These are phyloP conservation scores for Pyrrhoderma noxium DNA, from an alignment of 1,284 basidiomycete species.

Conservation along the genomic window DNA sequence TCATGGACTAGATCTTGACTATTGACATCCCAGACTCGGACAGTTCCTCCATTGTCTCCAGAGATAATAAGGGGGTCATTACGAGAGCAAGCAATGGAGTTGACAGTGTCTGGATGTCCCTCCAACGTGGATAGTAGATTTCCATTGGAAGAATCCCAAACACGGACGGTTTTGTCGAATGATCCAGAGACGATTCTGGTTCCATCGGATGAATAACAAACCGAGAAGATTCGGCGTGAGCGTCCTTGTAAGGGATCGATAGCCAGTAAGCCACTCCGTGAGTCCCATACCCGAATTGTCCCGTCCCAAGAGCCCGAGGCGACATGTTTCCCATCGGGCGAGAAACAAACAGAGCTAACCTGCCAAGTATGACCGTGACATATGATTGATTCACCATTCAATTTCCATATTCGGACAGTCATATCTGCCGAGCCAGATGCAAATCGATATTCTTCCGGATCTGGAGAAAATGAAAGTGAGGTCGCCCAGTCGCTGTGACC, in stretches of 20 bases:
- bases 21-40: not conserved
- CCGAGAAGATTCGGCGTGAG: not conserved
- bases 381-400: not conserved
- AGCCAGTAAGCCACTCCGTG: too few relatives aligned
- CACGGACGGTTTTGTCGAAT: not conserved
- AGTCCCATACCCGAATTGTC: not conserved
- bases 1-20: too few relatives aligned
- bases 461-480: not conserved
- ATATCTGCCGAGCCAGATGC: constrained; percentile 2
- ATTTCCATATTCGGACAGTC: constrained; percentile 1
- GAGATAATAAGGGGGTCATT: too few relatives aligned
- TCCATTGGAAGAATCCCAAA: not conserved
- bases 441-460: too few relatives aligned
- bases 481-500: not conserved
- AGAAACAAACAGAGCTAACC: not conserved
- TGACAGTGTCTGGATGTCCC: too few relatives aligned
- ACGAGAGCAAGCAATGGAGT: too few relatives aligned
- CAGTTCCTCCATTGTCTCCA: not conserved
- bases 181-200: not conserved
- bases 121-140: too few relatives aligned
- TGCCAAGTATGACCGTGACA: not conserved
- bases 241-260: not conserved
- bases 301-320: not conserved
- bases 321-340: not conserved
- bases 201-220: not conserved